Percentiles rank a stretch among this genome's conserved stretches.
phyloP scores from a whole-genome alignment of 495 filamentous ascomycete genomes.

The Corynascus novoguineensis region DNA sequence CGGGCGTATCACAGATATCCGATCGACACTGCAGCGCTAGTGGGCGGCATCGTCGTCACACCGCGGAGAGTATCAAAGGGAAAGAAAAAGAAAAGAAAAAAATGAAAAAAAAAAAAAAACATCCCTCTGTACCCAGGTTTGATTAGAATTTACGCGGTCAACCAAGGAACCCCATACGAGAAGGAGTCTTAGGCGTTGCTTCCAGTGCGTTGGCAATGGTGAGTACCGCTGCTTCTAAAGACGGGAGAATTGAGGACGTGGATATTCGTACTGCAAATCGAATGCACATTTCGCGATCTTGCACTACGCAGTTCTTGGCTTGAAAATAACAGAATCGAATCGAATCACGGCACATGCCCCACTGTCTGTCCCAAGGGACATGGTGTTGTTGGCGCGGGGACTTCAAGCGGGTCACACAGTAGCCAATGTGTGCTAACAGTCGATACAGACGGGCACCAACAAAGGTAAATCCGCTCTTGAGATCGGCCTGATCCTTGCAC shows the following conservation, averaged over 20 bases:
- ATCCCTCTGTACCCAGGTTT: too few relatives aligned
- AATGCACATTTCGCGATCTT: too few relatives aligned
- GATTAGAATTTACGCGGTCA: too few relatives aligned
- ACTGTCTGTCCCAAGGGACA: not conserved
- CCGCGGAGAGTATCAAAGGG: not conserved
- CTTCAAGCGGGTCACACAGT: slow-evolving; percentile 1
- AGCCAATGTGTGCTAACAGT: not conserved
- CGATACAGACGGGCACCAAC: not conserved
- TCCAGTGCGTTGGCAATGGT: too few relatives aligned
- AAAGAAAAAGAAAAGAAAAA: not conserved
- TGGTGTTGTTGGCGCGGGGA: not conserved
- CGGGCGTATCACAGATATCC: not conserved
- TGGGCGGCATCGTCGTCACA: not conserved
- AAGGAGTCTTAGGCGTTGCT: too few relatives aligned
- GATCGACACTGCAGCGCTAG: not conserved
- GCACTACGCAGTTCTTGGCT: too few relatives aligned
- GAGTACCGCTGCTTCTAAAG: not conserved
- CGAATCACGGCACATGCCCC: slow-evolving; percentile 7
- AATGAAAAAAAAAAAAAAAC: too few relatives aligned
- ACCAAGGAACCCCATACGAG: too few relatives aligned
- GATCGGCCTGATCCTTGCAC: slow-evolving; percentile 11
- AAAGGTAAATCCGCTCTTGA: not conserved
- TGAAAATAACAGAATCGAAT: not conserved
- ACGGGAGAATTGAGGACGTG: not conserved
- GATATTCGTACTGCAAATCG: too few relatives aligned